Conservation (phyloP, 768 basidiomycete species). For the Boletus pseudo-olivaceus region DNA sequence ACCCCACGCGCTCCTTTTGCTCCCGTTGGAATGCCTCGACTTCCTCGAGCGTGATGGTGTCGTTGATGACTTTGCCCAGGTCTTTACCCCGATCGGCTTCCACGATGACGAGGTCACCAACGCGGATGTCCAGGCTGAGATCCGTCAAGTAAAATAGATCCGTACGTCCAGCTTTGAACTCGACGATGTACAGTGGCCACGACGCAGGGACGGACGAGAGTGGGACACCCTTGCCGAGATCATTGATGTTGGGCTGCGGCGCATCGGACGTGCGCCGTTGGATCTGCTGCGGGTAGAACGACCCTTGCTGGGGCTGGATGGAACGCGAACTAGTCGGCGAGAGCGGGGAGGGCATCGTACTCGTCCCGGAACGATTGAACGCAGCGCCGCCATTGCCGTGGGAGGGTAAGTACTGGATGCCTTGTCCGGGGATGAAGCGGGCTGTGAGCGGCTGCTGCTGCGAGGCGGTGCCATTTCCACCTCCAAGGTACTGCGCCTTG, state of each 20-base stretch:
- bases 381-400: constrained; percentile 29
- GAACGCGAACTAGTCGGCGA: constrained; percentile 43
- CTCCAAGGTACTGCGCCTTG: constrained; percentile 34
- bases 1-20: constrained; percentile 57
- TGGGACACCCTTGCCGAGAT: constrained; percentile 88
- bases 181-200: constrained; percentile 92
- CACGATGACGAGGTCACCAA: constrained; percentile 92
- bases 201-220: constrained; percentile 76
- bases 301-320: constrained; percentile 28
- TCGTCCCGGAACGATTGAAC: constrained; percentile 38
- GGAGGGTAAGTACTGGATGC: constrained; percentile 54
- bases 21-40: constrained; percentile 88
- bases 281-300: constrained; percentile 30
- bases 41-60: constrained; percentile 84
- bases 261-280: constrained; percentile 43
- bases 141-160: constrained; percentile 92
- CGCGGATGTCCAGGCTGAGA: constrained; percentile 56
- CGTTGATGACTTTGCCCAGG: constrained; percentile 88
- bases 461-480: constrained; percentile 15
- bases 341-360: constrained; percentile 49
- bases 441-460: constrained; percentile 44
- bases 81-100: constrained; percentile 96
- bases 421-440: constrained; percentile 62
- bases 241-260: constrained; percentile 33
- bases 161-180: constrained; percentile 96